Base-by-base conservation (phyloP, 768 basidiomycete genomes). In the Tephrocybe sp. region DNA sequence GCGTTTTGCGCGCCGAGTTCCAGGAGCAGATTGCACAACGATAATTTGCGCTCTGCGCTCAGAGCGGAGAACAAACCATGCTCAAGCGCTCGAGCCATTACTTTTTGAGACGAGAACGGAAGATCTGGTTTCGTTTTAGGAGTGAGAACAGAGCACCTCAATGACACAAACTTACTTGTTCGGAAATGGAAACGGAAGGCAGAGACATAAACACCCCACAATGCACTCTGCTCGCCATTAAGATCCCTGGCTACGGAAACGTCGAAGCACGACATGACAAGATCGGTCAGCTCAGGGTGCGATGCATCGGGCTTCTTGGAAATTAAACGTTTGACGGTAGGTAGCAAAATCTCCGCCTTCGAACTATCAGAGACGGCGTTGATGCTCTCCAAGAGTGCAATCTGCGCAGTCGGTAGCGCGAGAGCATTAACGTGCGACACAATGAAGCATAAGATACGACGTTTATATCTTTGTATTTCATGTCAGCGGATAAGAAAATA, bases 341-440 rank as follows among this genome's bases (percentile, higher is more conserved):
- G 83, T 13, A 81, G 62, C 5, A 93, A 65, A 46, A 84, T 76
- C 36, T 78, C 73, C 6, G 80, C 68, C 58, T 72, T 78, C 0
- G 65, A 62, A 47, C 59, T 64, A 59, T 83, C 80, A 3, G 78
- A 71, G 34, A 88, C 70, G 8, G 70, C 67, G 22, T 71, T 65
- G 9, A 78, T 47, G 5, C 70, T 63, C 51, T 62, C 68, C 14
- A 98, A 72, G 0, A 98, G 67, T 10, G 69, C 62, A 10, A 80
- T 61, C 53, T 84, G 81, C 14, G 79, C 74, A 1, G 60, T 51
- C 2, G 78, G 65, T 3, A 79, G 62, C 2, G 73, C 67, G 55
- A 87, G 78, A 4, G 81, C 77, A 41, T 77, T 75, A 55, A 87
- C 73, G 63, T 98, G 95, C 1, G 94, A 94, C 5, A 90, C 69